Base-by-base conservation (phyloP, 495 filamentous ascomycete genomes). In the Penicillium cosmopolitanum region DNA sequence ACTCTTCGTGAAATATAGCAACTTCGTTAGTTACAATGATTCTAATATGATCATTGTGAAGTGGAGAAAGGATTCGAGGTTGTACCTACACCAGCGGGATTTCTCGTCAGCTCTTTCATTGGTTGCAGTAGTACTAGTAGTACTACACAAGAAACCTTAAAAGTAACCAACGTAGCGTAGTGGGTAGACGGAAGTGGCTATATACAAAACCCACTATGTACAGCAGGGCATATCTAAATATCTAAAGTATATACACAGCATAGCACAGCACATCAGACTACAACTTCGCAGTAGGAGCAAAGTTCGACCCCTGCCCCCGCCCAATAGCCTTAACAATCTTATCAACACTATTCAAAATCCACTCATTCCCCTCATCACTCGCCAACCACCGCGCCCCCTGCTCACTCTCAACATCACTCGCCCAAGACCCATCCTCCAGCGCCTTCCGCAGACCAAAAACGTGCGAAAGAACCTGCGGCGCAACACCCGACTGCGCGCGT, bases 381-480 rank as follows among this genome's bases (percentile, higher is more conserved):
- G 88, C 87, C 63, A 93, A 66, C 86, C 87, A 91, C 62, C 77
- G 66, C 0, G 80, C 83, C 2, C 80, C 86, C 55, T 84, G 73
- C 57, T 82, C 78, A 8, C 72, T 66, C 66, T 86, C 84, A 8
- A 75, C 83, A 61, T 84, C 77, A 15, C 72, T 76, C 31, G 67
- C 66, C 73, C 79, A 84, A 28, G 69, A 79, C 8, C 85, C 88
- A 77, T 90, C 85, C 60, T 89, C 87, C 21, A 86, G 76, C 15
- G 83, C 88, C 78, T 93, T 93, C 46, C 87, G 67, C 67, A 91
- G 63, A 4, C 89, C 89, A 75, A 89, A 92, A 0, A 93, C 75
- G 73, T 93, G 90, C 58, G 84, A 87, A 6, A 85, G 72, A 12
- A 93, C 89, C 78, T 93, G 90, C 23, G 90, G 90, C 3, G 84